Evolutionary conservation across 1,284 basidiomycete species (phyloP).

Genomic region (Meira nashicola): DNA sequence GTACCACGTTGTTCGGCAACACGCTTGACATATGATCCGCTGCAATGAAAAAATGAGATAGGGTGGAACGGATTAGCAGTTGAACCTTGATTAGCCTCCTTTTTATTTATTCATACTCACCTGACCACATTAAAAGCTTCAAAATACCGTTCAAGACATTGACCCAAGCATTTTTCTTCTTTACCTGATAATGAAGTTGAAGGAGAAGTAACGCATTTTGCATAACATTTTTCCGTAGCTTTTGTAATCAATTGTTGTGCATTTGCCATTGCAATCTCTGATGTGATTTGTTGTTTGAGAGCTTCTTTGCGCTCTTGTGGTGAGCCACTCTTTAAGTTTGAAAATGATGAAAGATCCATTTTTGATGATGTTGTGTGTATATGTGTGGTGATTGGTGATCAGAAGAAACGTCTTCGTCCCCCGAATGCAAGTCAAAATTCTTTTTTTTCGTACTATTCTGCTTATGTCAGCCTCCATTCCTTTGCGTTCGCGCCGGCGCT

Average conservation of each 20-base stretch:
- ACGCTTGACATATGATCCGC: conserved; percentile 37
- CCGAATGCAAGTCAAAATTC: no score
- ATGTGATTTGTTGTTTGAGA: conserved; percentile 45
- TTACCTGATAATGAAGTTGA: conserved; percentile 37
- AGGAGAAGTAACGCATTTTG: conserved; percentile 44
- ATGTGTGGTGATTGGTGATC: background rate
- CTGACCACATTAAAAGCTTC: conserved; percentile 48
- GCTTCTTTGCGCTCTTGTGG: conserved; percentile 42
- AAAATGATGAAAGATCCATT: conserved; percentile 16
- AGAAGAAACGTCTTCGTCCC: background rate
- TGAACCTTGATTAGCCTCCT: background rate
- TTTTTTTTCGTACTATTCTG: no score
- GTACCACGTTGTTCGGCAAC: conserved; percentile 36
- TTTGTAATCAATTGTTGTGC: conserved; percentile 49
- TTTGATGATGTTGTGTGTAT: background rate
- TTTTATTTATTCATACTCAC: background rate
- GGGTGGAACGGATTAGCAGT: background rate
- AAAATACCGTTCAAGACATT: conserved; percentile 51
- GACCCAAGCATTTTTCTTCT: conserved; percentile 44
- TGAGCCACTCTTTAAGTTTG: conserved; percentile 14
- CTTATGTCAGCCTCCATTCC: no score
- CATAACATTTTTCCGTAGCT: conserved; percentile 50
- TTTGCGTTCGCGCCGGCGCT: no score
- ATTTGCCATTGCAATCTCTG: conserved; percentile 15
- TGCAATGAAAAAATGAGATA: conserved; percentile 40